phyloP scores from a whole-genome alignment of 805 yeast species.

The Kodamaea lidongshanica region DNA sequence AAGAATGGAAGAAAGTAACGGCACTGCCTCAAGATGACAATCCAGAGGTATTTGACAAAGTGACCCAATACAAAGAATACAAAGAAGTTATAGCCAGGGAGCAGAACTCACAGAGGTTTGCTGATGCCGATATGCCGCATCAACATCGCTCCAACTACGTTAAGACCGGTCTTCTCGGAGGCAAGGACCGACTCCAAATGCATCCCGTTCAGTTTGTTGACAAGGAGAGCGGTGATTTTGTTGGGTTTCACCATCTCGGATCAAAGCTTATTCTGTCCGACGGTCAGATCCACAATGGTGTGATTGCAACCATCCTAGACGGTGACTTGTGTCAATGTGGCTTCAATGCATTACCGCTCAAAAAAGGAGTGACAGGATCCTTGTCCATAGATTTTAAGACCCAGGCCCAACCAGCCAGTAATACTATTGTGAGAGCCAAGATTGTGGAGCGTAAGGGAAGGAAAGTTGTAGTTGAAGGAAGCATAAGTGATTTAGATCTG shows the following conservation, averaged over 20 bases:
- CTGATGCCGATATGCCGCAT: conserved; percentile 15
- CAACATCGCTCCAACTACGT: conserved; percentile 40
- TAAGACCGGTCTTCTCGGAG: conserved; percentile 65
- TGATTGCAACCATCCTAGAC: conserved; percentile 72
- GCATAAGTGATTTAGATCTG: conserved; percentile 41
- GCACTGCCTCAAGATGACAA: conserved; percentile 4
- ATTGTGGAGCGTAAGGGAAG: conserved; percentile 68
- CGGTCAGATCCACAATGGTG: conserved; percentile 76
- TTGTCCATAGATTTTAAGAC: conserved; percentile 59
- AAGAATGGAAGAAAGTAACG: conserved; percentile 11
- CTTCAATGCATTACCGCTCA: conserved; percentile 70
- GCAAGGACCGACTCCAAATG: conserved; percentile 60
- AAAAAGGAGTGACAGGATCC: conserved; percentile 84
- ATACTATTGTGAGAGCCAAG: conserved; percentile 60
- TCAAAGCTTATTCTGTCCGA: conserved; percentile 56
- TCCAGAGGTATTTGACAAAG: conserved; percentile 3
- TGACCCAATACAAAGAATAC: conserved; percentile 14
- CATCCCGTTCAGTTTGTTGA: conserved; percentile 69
- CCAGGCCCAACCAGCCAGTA: conserved; percentile 56
- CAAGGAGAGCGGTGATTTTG: conserved; percentile 44
- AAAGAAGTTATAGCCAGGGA: conserved; percentile 14
- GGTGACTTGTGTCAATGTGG: conserved; percentile 85
- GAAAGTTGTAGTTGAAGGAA: conserved; percentile 73
- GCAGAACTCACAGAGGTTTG: conserved; percentile 7
- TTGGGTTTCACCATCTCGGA: conserved; percentile 70